phyloP scores from a whole-genome alignment of 495 filamentous ascomycete species.

The Daldinia childiae region DNA sequence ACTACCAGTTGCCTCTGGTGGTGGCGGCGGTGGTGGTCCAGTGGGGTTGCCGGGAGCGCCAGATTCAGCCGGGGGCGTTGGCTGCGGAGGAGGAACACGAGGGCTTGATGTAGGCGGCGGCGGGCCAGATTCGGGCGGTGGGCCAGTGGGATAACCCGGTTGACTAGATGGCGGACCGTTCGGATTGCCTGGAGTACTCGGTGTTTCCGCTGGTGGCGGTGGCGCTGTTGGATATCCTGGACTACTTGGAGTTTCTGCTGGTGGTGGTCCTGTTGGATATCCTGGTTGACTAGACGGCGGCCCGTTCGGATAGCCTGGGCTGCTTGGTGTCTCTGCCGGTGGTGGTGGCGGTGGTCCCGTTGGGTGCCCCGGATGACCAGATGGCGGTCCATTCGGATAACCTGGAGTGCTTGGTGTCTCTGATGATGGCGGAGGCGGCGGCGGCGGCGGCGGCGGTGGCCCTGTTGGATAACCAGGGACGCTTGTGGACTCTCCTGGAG shows the following conservation, averaged over 20 bases:
- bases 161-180: slow-evolving; percentile 7
- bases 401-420: neutral
- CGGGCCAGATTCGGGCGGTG: slow-evolving; percentile 1
- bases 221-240: neutral
- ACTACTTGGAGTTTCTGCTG: neutral
- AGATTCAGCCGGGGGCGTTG: neutral
- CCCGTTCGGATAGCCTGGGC: too few relatives aligned
- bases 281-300: too few relatives aligned
- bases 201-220: neutral
- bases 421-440: neutral
- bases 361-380: neutral
- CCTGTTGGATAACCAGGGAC: slow-evolving; percentile 9
- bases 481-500: neutral
- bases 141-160: slow-evolving; percentile 11
- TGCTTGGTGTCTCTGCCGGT: too few relatives aligned
- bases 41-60: neutral
- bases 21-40: neutral
- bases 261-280: neutral
- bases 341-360: slow-evolving; percentile 1
- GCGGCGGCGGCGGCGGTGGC: slow-evolving; percentile 1
- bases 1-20: neutral
- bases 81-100: neutral
- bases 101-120: neutral
- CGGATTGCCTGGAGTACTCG: neutral
- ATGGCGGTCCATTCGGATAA: too few relatives aligned